phyloP scores from a whole-genome alignment of 164 flowering plant species.

The Amborella trichopoda region DNA sequence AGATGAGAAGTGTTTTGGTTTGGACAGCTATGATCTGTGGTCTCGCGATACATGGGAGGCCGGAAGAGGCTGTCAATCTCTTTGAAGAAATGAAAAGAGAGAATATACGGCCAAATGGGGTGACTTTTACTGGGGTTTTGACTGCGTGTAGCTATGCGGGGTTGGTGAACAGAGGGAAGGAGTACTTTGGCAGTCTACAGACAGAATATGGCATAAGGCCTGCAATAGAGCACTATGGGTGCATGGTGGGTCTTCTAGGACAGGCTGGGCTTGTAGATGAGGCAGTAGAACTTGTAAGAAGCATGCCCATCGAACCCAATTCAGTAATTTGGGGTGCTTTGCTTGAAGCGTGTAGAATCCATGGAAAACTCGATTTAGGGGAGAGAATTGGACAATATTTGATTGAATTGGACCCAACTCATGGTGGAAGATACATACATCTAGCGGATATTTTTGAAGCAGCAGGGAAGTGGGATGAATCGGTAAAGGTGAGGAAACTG shows the following conservation, averaged over 20 bases:
- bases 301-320: constrained; percentile 53
- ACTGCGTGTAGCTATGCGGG: constrained; percentile 79
- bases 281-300: constrained; percentile 44
- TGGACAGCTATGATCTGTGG: constrained; percentile 83
- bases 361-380: constrained; percentile 58
- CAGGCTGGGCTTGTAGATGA: constrained; percentile 68
- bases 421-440: constrained; percentile 60
- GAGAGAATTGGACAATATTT: constrained; percentile 50
- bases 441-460: constrained; percentile 56
- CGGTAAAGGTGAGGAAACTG: constrained; percentile 33
- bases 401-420: constrained; percentile 48
- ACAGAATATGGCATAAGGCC: constrained; percentile 28
- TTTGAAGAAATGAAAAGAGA: constrained; percentile 33
- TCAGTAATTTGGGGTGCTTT: constrained; percentile 70
- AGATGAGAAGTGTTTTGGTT: constrained; percentile 40
- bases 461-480: constrained; percentile 57
- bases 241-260: constrained; percentile 77
- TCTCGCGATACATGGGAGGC: constrained; percentile 65
- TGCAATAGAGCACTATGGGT: constrained; percentile 72
- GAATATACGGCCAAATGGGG: constrained; percentile 52
- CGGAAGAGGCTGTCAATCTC: constrained; percentile 22
- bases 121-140: constrained; percentile 50
- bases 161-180: constrained; percentile 34
- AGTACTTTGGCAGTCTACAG: constrained; percentile 50
- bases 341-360: constrained; percentile 70